Evolutionary conservation across 1,139 yeast genomes (phyloP).

Genomic region (Kodamaea alishanica): DNA sequence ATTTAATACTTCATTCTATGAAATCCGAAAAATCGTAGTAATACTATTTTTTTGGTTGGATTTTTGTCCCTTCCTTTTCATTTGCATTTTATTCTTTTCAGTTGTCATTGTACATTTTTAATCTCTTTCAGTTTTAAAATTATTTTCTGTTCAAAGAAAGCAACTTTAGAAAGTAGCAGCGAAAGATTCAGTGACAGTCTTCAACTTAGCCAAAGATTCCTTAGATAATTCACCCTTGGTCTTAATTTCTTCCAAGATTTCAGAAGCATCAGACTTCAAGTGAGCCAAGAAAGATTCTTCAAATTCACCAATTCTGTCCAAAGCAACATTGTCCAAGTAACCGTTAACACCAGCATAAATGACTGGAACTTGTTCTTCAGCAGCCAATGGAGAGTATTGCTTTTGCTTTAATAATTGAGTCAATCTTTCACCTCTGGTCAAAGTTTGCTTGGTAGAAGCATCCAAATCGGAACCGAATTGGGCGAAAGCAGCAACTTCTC

Average conservation of each 20-base stretch:
- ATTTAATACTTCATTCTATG: too few relatives aligned
- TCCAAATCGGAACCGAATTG: constrained; percentile 99
- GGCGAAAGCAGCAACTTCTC: constrained; percentile 99
- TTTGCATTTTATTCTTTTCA: constrained; percentile 1
- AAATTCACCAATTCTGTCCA: constrained; percentile 84
- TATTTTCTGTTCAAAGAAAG: background rate
- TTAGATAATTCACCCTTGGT: constrained; percentile 87
- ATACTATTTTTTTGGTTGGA: too few relatives aligned
- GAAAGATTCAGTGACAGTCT: constrained; percentile 87
- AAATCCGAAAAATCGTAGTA: too few relatives aligned
- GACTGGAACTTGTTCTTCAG: constrained; percentile 98
- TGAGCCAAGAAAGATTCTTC: constrained; percentile 89
- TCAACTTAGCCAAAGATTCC: constrained; percentile 83
- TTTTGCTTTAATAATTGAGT: constrained; percentile 98
- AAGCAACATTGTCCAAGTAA: constrained; percentile 85
- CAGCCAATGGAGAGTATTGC: constrained; percentile 95
- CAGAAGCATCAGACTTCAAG: constrained; percentile 87
- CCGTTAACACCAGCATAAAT: constrained; percentile 99
- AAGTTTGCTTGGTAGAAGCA: constrained; percentile 99
- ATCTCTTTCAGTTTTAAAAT: background rate
- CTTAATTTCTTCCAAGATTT: constrained; percentile 78
- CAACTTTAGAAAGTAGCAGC: constrained; percentile 68
- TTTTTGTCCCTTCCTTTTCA: background rate
- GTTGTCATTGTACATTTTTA: background rate
- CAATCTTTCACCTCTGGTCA: constrained; percentile 99